Conservation (phyloP, 306 rosid species). For the Trifolium repens region DNA sequence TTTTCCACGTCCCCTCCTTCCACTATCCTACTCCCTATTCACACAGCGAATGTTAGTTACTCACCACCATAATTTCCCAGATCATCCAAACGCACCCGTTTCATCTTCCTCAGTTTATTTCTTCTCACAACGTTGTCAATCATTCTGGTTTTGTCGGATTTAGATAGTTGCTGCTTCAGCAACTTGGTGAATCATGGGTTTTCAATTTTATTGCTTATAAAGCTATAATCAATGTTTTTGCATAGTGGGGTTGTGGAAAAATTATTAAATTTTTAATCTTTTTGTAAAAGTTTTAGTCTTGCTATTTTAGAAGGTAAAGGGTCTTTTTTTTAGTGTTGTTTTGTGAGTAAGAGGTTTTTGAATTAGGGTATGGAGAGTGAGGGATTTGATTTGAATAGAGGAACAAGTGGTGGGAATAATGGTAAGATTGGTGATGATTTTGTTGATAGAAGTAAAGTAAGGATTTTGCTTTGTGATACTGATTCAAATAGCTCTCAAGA, state of each 20-base stretch:
- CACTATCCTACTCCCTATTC: no score
- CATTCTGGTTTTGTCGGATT: not conserved
- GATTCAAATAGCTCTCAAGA: constrained; percentile 73
- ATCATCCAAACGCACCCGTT: constrained; percentile 10
- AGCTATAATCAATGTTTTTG: constrained; percentile 37
- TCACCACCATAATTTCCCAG: no score
- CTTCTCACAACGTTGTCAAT: not conserved
- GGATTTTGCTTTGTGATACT: constrained; percentile 89
- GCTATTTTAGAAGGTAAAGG: not conserved
- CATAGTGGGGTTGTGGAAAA: not conserved
- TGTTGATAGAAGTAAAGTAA: constrained; percentile 88
- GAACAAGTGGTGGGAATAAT: constrained; percentile 44
- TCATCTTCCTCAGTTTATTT: constrained; percentile 3
- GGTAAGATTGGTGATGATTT: constrained; percentile 64
- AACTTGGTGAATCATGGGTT: not conserved
- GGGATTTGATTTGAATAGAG: constrained; percentile 66
- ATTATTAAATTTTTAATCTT: not conserved
- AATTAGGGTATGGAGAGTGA: constrained; percentile 55
- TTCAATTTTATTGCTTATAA: constrained; percentile 8
- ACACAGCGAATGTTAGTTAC: no score
- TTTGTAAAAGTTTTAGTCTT: constrained; percentile 42
- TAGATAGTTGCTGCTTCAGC: not conserved
- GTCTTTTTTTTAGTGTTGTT: constrained; percentile 18
- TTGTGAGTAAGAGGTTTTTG: not conserved
- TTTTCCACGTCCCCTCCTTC: no score